Evolutionary conservation across 2,329 filamentous ascomycete genomes (phyloP), one percentile per base, ranked within the genome.

Genomic region (Cladosporium cucumerinum): DNA sequence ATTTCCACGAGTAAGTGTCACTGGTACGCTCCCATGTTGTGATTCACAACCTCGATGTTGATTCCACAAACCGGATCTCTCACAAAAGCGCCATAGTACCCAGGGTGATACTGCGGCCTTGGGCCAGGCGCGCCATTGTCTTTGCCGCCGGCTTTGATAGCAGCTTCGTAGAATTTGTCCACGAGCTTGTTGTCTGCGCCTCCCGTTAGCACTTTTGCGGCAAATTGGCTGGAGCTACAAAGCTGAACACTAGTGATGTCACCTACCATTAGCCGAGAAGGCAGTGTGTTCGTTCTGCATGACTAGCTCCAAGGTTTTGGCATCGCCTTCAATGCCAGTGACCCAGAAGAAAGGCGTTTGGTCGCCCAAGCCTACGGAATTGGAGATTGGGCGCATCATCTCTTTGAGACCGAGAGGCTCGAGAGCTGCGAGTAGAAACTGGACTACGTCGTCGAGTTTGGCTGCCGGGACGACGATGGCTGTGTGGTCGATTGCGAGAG

Each of bases 21-120:
- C n/a, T 54, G 51, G 28, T 58, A 58, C 10, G 12, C 46, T 7
- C 34, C 32, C 32, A 46, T 32, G 8, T 62, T 62, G 34, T 62
- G 60, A 11, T 62, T 62, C 14, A 62, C 48, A 49, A 66, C 62
- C 64, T 58, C 52, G 14, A 66, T 61, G 43, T 67, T 65, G 49
- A 67, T 65, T 2, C 65, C 65, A 26, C 63, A 63, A 7, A 63
- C 48, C 8, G 65, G 65, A 32, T 67, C 65, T 14, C 63, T 36
- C 4, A 67, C 65, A 25, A 65, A 67, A 23, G 65, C 65, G 1
- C 58, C 65, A 60, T 67, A 67, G 26, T 67, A 67, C n/a, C 59
- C 65, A 36, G 62, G 58, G n/a, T 61, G 58, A 23, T 65, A 67
- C 34, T 65, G 34, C 49, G 48, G 49, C 39, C 65, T 57, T 25